These are phyloP conservation scores for Termitomyces sp. DNA, from an alignment of 768 basidiomycete genomes.

Conservation along the genomic window DNA sequence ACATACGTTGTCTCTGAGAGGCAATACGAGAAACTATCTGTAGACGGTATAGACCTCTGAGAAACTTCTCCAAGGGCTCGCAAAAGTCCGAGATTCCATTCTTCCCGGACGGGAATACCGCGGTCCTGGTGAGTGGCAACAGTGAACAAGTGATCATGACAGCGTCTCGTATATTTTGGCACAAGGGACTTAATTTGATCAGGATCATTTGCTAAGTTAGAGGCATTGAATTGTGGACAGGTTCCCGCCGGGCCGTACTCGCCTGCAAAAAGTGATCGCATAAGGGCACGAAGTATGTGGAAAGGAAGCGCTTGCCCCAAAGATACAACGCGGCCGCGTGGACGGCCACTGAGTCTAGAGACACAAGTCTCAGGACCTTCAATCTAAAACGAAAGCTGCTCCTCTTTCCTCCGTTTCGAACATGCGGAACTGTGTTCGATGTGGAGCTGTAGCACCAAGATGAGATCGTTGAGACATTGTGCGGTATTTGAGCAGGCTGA, in stretches of 20 bases:
- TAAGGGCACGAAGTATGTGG: background rate
- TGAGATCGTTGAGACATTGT: background rate
- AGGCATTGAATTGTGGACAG: background rate
- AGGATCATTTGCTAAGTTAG: background rate
- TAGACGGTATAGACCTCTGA: background rate
- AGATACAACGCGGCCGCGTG: background rate
- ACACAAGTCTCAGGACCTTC: background rate
- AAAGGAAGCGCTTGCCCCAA: background rate
- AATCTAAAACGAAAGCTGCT: background rate
- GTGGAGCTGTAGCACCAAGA: background rate
- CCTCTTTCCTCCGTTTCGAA: background rate
- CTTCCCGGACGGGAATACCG: background rate
- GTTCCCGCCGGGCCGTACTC: slow-evolving; percentile 3
- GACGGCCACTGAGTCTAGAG: background rate
- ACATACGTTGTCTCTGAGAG: background rate
- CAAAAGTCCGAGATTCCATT: slow-evolving; percentile 8
- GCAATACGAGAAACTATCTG: background rate
- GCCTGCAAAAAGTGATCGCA: background rate
- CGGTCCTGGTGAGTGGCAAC: slow-evolving; percentile 1
- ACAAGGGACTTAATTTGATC: slow-evolving; percentile 5
- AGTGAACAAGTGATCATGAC: background rate
- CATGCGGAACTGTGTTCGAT: background rate
- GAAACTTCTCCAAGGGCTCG: slow-evolving; percentile 2
- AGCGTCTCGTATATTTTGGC: background rate
- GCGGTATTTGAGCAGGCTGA: background rate